Conservation (phyloP, 805 yeast genomes). For the Ogataea philodendri region DNA sequence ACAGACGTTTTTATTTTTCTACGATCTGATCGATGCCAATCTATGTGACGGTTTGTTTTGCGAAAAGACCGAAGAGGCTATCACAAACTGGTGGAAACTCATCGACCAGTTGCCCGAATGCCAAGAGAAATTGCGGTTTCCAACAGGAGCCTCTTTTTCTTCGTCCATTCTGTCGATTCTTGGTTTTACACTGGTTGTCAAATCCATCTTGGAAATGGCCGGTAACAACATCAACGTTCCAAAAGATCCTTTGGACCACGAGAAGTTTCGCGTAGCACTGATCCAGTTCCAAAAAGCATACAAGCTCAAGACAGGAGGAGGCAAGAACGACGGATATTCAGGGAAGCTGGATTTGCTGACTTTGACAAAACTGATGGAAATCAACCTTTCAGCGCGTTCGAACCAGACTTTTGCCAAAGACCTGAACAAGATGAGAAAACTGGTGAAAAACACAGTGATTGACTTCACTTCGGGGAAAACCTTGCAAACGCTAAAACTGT, state of each 20-base stretch:
- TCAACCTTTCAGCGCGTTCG: conserved; percentile 30
- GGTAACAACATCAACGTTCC: conserved; percentile 58
- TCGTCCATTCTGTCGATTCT: conserved; percentile 74
- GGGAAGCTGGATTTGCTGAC: conserved; percentile 28
- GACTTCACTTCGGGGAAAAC: conserved; percentile 39
- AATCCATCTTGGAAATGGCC: conserved; percentile 59
- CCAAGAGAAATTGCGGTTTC: conserved; percentile 12
- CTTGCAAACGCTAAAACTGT: conserved; percentile 28
- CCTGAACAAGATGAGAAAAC: conserved; percentile 34
- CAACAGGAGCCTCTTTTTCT: conserved; percentile 18
- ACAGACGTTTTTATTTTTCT: conserved; percentile 77
- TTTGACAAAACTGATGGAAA: conserved; percentile 22
- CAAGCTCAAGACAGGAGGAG: conserved; percentile 8
- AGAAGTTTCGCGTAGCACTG: conserved; percentile 62
- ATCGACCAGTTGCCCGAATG: conserved; percentile 34
- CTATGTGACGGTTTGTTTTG: conserved; percentile 86
- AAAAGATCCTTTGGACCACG: conserved; percentile 82
- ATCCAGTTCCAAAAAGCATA: conserved; percentile 67
- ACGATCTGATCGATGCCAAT: conserved; percentile 63
- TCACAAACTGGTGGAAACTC: conserved; percentile 76
- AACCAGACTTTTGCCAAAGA: conserved; percentile 36
- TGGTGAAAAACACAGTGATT: conserved; percentile 37
- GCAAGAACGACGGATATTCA: conserved; percentile 7
- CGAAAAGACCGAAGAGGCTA: conserved; percentile 68
- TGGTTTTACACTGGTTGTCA: conserved; percentile 70